Base-by-base conservation (phyloP, 208 protist genomes). In the Histomonas meleagridis region DNA sequence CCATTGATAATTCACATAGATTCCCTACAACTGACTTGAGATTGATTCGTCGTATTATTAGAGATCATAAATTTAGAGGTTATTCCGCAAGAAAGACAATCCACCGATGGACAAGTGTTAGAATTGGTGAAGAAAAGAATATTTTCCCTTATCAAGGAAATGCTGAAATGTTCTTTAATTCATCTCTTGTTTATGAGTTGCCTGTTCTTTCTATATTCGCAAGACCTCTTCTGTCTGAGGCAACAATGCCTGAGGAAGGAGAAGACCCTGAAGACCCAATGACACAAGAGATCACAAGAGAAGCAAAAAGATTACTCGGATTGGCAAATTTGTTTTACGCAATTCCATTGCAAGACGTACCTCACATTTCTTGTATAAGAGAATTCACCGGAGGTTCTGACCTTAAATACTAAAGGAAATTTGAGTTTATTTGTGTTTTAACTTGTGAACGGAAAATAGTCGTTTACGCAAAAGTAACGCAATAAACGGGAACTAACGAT, bases 141-240 rank as follows among this genome's bases (percentile, higher is more conserved):
- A 86, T 86, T n/a, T 51, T n/a, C 26, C 40, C 76, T 26, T 86
- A 86, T 55, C 40, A 51, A 43, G 46, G 46, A 12, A 51, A 55
- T 32, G 76, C 46, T 16, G 46, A 86, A 35, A 40, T 51, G 40
- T 60, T 91, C 38, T 91, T 91, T 53, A 91, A 91, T 60, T 91
- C 86, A n/a, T 60, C 86, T 2, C 53, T 91, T 32, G 86, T 91
- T 18, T 91, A 91, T 40, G 86, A 91, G 48, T 23, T 91, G 32
- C 53, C 86, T 40, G 53, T 91, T 26, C 23, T 91, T 23, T 38
- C 49, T 18, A 40, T 46, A 38, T 81, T 51, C n/a, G 43, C 40
- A 65, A 65, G 60, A 65, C 3, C 16, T 65, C 23, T 65, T 5
- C 46, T 86, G 26, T 12, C 43, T n/a, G 46, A 86, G 26, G 76